Conservation (phyloP, 345 rosid genomes). For the Trapa incisa region DNA sequence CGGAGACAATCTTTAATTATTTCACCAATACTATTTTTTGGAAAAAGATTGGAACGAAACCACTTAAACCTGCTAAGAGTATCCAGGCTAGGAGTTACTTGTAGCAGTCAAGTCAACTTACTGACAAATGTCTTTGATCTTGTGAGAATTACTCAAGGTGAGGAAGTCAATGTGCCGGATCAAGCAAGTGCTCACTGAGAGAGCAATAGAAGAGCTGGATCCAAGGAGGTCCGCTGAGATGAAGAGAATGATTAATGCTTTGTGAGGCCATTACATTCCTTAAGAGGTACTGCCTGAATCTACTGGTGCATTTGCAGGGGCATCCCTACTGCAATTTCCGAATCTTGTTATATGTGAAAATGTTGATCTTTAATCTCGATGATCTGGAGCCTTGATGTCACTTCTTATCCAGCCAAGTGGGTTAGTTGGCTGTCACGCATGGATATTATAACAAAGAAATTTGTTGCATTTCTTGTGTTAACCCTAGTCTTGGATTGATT, state of each 20-base stretch:
- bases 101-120: not conserved
- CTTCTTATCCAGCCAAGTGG: too few relatives aligned
- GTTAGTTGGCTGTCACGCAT: too few relatives aligned
- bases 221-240: conserved; percentile 76
- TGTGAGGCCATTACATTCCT: conserved; percentile 23
- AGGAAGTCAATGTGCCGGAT: conserved; percentile 79
- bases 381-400: too few relatives aligned
- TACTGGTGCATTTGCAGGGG: not conserved
- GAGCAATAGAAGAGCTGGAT: conserved; percentile 81
- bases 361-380: too few relatives aligned
- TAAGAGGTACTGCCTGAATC: not conserved
- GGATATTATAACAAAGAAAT: too few relatives aligned
- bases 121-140: not conserved
- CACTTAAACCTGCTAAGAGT: not conserved
- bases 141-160: conserved; percentile 30
- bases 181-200: conserved; percentile 77
- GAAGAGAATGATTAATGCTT: conserved; percentile 83
- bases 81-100: not conserved
- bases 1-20: too few relatives aligned
- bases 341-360: too few relatives aligned
- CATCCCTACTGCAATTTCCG: not conserved
- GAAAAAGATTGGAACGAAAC: not conserved
- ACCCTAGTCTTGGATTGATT: too few relatives aligned
- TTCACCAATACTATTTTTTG: too few relatives aligned
- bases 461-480: too few relatives aligned